Conservation (phyloP, 148 eudicot genomes). For the Dysphania ambrosioides region DNA sequence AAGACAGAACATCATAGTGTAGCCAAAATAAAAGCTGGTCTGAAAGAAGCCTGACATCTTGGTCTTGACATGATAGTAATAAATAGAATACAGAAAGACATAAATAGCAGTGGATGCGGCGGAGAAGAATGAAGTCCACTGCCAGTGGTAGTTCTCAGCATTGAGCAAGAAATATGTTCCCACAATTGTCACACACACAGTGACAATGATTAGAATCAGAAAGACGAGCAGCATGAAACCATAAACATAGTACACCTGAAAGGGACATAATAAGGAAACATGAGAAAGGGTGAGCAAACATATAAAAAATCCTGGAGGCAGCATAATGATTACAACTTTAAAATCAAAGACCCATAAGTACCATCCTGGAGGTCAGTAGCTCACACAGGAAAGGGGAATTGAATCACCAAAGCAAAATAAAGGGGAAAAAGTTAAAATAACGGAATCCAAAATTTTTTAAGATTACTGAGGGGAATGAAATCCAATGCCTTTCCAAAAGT, state of each 20-base stretch:
- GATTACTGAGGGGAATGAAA: not conserved
- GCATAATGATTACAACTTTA: not conserved
- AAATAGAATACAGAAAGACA: conserved; percentile 81
- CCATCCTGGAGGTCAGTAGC: not conserved
- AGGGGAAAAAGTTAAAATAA: not conserved
- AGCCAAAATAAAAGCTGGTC: conserved; percentile 96
- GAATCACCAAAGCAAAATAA: not conserved
- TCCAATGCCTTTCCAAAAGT: not conserved
- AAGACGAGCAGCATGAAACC: conserved; percentile 95
- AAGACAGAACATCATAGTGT: conserved; percentile 81
- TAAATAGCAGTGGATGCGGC: conserved; percentile 86
- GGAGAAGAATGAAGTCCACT: conserved; percentile 91
- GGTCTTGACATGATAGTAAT: conserved; percentile 85
- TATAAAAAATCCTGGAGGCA: not conserved
- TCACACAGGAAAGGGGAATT: not conserved
- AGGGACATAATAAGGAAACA: conserved; percentile 12
- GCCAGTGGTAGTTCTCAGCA: conserved; percentile 99
- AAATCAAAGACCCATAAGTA: not conserved
- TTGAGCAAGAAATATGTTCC: conserved; percentile 94
- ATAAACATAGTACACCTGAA: conserved; percentile 91
- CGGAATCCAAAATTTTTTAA: not conserved
- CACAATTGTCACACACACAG: conserved; percentile 94
- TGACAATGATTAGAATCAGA: conserved; percentile 77
- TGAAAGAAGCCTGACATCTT: conserved; percentile 98
- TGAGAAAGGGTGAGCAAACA: not conserved